These are phyloP conservation scores for Kodamaea hsintzibuensis DNA, from an alignment of 805 yeast species.

Conservation along the genomic window DNA sequence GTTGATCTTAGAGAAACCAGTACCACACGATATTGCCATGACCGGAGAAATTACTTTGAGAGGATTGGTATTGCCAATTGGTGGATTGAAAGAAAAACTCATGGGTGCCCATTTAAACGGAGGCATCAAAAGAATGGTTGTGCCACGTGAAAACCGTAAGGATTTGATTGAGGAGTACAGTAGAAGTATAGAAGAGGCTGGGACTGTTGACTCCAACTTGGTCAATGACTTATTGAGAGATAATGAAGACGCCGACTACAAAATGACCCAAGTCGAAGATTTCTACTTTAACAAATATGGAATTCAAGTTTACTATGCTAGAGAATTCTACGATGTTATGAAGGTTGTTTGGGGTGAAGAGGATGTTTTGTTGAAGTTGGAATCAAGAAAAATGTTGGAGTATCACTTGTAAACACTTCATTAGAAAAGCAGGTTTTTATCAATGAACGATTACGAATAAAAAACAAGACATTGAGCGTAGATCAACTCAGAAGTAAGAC, in stretches of 20 bases:
- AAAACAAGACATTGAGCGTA: no score
- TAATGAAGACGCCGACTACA: slow-evolving; percentile 31
- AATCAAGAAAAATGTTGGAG: slow-evolving; percentile 29
- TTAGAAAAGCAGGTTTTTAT: background rate
- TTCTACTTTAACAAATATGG: slow-evolving; percentile 56
- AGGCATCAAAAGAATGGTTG: slow-evolving; percentile 56
- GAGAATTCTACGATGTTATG: slow-evolving; percentile 77
- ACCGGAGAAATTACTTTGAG: slow-evolving; percentile 83
- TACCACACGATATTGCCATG: slow-evolving; percentile 63
- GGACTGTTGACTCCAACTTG: slow-evolving; percentile 19
- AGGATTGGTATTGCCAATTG: slow-evolving; percentile 78
- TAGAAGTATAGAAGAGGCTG: slow-evolving; percentile 34
- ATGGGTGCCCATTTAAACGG: slow-evolving; percentile 74
- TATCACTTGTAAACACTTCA: slow-evolving; percentile 22
- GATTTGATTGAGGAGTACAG: slow-evolving; percentile 64
- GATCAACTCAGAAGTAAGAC: no score
- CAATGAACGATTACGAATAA: background rate
- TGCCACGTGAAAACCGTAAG: slow-evolving; percentile 69
- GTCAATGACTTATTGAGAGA: slow-evolving; percentile 40
- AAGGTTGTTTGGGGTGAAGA: slow-evolving; percentile 66
- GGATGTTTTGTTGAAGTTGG: slow-evolving; percentile 18
- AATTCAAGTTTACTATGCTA: slow-evolving; percentile 62
- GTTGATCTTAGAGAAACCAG: slow-evolving; percentile 43
- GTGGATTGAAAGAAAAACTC: slow-evolving; percentile 77
- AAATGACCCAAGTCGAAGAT: slow-evolving; percentile 42